phyloP scores from a whole-genome alignment of 441 rosid genomes.

The Euphorbia schlechtendalii region DNA sequence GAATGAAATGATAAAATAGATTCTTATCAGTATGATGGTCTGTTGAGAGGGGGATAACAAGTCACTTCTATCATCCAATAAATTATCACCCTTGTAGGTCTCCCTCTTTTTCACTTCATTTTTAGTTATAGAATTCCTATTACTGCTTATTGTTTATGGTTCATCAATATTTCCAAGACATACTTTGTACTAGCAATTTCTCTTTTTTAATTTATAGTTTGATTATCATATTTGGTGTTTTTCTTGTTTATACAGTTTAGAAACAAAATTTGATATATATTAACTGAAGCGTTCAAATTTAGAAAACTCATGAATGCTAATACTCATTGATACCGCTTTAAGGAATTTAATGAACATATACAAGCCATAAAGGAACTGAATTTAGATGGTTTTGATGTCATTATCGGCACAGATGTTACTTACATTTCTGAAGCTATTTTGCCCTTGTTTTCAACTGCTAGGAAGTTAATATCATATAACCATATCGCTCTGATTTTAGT shows the following conservation, averaged over 20 bases:
- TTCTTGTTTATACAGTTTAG: background rate
- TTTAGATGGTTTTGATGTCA: constrained; percentile 54
- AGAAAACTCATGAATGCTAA: too few relatives aligned
- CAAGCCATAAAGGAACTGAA: constrained; percentile 36
- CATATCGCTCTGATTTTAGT: constrained; percentile 50
- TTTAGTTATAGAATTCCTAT: background rate
- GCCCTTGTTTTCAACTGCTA: constrained; percentile 73
- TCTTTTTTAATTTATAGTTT: background rate
- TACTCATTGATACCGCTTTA: too few relatives aligned
- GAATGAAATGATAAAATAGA: constrained; percentile 40
- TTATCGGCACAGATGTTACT: constrained; percentile 79
- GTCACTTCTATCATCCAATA: constrained; percentile 83
- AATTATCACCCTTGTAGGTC: constrained; percentile 67
- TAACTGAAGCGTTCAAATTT: too few relatives aligned
- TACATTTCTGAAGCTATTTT: constrained; percentile 58
- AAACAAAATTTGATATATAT: too few relatives aligned
- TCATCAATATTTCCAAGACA: background rate
- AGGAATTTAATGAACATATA: constrained; percentile 44
- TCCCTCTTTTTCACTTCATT: background rate
- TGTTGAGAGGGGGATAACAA: constrained; percentile 88
- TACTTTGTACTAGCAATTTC: background rate
- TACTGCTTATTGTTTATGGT: background rate
- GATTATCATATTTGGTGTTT: background rate
- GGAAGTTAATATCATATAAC: constrained; percentile 39
- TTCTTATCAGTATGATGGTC: constrained; percentile 52